These are phyloP conservation scores for Beta vulgaris DNA, from an alignment of 148 eudicot genomes.

Conservation along the genomic window DNA sequence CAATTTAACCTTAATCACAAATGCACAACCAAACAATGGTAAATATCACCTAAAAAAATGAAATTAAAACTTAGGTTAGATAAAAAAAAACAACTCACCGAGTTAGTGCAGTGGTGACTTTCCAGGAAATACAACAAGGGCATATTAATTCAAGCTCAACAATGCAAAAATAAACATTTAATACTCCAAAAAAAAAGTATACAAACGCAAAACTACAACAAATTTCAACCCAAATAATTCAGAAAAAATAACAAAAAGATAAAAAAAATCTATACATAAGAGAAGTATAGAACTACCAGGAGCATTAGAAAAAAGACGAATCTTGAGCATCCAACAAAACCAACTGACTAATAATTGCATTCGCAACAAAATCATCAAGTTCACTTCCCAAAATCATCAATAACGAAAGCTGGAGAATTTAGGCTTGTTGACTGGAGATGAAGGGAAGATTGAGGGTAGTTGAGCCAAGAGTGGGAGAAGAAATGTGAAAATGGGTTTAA, in stretches of 20 bases:
- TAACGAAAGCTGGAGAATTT: conserved; percentile 14
- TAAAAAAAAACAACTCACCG: too few species aligned
- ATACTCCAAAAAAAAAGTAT: neutral
- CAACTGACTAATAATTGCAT: conserved; percentile 71
- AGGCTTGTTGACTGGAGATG: conserved; percentile 11
- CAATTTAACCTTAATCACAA: too few species aligned
- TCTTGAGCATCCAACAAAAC: conserved; percentile 79
- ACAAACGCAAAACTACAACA: neutral
- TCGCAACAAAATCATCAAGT: conserved; percentile 79
- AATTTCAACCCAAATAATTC: neutral
- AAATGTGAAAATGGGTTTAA: conserved; percentile 16
- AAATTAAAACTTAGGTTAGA: too few species aligned
- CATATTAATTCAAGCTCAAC: neutral
- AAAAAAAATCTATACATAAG: conserved; percentile 41
- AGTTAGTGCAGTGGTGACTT: too few species aligned
- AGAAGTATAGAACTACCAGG: conserved; percentile 82
- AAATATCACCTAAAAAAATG: too few species aligned
- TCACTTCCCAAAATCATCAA: conserved; percentile 52
- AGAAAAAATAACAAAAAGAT: neutral
- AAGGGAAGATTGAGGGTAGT: conserved; percentile 24
- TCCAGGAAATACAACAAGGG: neutral
- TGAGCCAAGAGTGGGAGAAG: conserved; percentile 15
- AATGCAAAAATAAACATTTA: neutral
- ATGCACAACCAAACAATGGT: too few species aligned
- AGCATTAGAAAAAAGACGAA: conserved; percentile 73